Conservation (phyloP, 306 rosid genomes). For the Cicer pinnatifidum region DNA sequence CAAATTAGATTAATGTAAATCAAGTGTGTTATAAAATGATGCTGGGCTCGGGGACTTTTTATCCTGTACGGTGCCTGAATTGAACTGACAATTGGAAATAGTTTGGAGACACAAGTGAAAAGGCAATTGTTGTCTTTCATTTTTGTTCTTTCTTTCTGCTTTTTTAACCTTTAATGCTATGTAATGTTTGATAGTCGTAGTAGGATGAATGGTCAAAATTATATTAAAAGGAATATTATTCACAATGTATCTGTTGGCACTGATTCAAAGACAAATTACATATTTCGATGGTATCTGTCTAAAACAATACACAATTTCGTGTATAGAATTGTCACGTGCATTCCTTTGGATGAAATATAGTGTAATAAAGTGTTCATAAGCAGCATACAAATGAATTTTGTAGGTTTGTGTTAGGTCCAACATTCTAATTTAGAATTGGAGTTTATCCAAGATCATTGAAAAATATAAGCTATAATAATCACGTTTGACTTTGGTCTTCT, state of each 20-base stretch:
- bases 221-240: neutral
- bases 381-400: no score
- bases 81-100: neutral
- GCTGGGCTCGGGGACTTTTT: constrained; percentile 7
- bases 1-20: neutral
- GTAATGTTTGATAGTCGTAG: neutral
- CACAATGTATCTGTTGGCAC: neutral
- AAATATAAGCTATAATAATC: no score
- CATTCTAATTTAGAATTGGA: no score
- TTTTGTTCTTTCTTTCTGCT: neutral
- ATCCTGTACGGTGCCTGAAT: constrained; percentile 7
- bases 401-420: no score
- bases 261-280: neutral
- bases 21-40: neutral
- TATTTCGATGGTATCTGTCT: neutral
- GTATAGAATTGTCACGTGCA: no score
- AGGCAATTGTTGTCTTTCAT: neutral
- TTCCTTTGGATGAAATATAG: no score
- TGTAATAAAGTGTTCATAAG: no score
- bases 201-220: no score
- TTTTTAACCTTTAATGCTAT: constrained; percentile 5
- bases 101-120: neutral
- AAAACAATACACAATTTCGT: no score
- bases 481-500: no score
- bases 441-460: no score